These are phyloP conservation scores for Geotrichum histeridarum DNA, from an alignment of 1,139 yeast genomes.

Conservation along the genomic window DNA sequence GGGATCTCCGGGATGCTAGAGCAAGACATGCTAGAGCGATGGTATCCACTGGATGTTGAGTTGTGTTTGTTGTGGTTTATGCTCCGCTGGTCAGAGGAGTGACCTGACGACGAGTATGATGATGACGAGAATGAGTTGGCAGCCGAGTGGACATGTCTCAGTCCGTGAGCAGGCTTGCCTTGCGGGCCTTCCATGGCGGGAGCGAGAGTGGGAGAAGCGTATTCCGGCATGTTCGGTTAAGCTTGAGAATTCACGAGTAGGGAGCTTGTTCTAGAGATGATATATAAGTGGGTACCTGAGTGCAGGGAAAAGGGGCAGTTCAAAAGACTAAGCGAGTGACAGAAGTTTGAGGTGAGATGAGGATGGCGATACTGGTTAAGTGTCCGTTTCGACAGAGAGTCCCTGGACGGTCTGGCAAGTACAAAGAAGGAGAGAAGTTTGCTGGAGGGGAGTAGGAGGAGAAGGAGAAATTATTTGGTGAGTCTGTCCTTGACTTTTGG, in stretches of 20 bases:
- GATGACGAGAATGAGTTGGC: not conserved
- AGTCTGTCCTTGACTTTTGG: too few species aligned
- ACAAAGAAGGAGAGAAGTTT: too few species aligned
- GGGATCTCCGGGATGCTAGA: constrained; percentile 1
- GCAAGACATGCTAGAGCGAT: not conserved
- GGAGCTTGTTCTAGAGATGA: not conserved
- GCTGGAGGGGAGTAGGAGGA: too few species aligned
- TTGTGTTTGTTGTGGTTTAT: not conserved
- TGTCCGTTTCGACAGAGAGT: too few species aligned
- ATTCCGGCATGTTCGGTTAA: not conserved
- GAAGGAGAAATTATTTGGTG: too few species aligned
- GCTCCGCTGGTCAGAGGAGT: not conserved
- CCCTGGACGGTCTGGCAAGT: too few species aligned
- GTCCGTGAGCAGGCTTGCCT: too few species aligned
- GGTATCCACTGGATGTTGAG: not conserved
- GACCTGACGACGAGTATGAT: not conserved
- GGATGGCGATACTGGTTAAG: too few species aligned
- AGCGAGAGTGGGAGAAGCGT: not conserved
- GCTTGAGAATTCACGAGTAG: too few species aligned
- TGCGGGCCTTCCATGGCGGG: not conserved
- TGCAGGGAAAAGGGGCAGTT: not conserved
- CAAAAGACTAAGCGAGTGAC: not conserved
- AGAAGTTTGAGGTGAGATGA: too few species aligned
- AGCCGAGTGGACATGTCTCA: not conserved
- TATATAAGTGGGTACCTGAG: not conserved